Base-by-base conservation (phyloP, 1,284 basidiomycete species). In the Heterobasidion occidentale region DNA sequence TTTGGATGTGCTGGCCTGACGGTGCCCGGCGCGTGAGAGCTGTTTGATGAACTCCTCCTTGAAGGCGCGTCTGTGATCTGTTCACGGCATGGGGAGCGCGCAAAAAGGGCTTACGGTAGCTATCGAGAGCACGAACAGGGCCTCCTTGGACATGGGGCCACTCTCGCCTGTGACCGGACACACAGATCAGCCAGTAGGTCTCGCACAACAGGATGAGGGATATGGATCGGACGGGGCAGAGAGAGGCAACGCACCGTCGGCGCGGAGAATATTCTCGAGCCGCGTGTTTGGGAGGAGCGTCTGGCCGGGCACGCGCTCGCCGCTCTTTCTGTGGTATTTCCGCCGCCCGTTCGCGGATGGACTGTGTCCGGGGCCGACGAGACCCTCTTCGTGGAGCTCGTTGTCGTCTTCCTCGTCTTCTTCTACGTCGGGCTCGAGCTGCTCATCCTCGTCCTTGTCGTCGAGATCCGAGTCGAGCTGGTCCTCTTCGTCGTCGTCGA, bases 21-120 rank as follows among this genome's bases (percentile, higher is more conserved):
- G 72, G 57, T 84, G 76, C 11, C 81, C 83, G 27, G 81, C 80
- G 65, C 49, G 35, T 78, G 76, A 74, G 60, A 90, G 72, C 46
- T 80, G 76, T 68, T 86, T 88, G 53, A 90, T 79, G 65, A 90
- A 90, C 64, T 89, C 86, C 68, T 90, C 88, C 88, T 90, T 64
- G 19, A 59, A 45, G 44, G 15, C 50, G 47, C 52, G 57, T 47
- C 53, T 12, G 19, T 6, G 11, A 4, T 4, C 33, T 36, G 52
- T 9, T 34, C 35, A 50, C 50, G 20, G 42, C 52, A 36, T 46
- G 44, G 50, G 49, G 42, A 52, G 56, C 57, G 56, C 34, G 19
- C n/a, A 20, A 42, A 20, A 54, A 34, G 45, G 12, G 71, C 81
- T 53, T 67, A 89, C 88, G 44, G 88, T 84, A 54, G 88, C 88